Base-by-base conservation (phyloP, 768 basidiomycete species). In the Lactifluus volemus region DNA sequence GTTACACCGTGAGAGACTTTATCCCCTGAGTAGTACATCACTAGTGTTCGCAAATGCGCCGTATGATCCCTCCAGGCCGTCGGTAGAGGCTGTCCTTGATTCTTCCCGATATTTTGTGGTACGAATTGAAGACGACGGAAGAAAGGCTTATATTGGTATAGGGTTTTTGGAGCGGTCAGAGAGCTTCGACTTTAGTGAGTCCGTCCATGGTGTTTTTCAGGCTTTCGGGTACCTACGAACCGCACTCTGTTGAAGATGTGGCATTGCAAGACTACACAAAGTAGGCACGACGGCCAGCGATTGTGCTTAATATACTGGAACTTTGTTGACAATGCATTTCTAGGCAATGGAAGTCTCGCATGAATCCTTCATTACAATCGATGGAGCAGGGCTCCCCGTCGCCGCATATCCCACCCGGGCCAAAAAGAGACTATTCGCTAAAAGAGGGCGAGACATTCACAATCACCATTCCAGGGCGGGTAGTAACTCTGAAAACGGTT, bases 361-460 rank as follows among this genome's bases (percentile, higher is more conserved):
- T 51, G 67, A 55, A 53, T 10, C 48, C 36, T 61, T 38, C 45
- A 52, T 17, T 60, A 49, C 63, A 90, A 86, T 67, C 84, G 86
- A 60, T 81, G 73, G 66, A 83, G 81, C 42, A 51, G 1, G 19
- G 25, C 25, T 25, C 50, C 4, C 70, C 81, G 1, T 86, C 88
- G n/a, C 84, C 89, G 9, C 81, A 86, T 65, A 66, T 88, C 58
- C 86, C 92, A 12, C 63, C 79, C 9, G 91, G 87, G 10, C 90
- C 92, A 2, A 93, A 92, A 78, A 91, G 92, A 72, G 94, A 98
- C 67, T 97, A 93, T 73, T 89, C 88, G 42, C 74, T 98, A 67
- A 97, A 96, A 72, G 92, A 93, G 67, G 94, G 94, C 9, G 91
- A 98, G 71, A 97, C 94, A 0, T 95, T 98, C 72, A 86, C 88